Conservation (phyloP, 169 alveolate genomes). For the Cyclospora cayetanensis region DNA sequence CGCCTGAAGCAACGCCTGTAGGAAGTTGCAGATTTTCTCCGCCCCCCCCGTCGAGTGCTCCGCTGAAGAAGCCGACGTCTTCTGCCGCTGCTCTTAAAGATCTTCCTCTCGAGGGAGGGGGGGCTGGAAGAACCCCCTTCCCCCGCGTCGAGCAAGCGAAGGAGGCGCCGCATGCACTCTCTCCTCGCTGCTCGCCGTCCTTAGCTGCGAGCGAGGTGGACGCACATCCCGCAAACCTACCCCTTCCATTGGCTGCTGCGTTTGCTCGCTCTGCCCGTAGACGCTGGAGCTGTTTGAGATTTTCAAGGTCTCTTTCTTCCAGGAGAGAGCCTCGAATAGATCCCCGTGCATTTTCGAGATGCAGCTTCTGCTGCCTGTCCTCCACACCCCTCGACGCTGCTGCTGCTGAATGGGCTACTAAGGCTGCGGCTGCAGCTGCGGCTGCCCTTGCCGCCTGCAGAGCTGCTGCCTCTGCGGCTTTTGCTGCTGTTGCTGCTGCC, state of each 20-base stretch:
- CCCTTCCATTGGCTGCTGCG: neutral
- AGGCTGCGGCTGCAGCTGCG: neutral
- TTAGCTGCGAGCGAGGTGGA: neutral
- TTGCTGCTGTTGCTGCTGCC: constrained; percentile 11
- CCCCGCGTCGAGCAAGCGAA: neutral
- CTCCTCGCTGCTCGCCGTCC: no score
- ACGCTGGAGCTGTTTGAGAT: neutral
- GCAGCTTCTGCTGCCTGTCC: neutral
- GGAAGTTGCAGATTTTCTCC: no score
- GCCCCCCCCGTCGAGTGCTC: no score
- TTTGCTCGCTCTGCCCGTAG: neutral
- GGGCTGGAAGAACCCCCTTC: neutral
- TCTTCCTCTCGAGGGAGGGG: neutral
- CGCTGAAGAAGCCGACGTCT: no score
- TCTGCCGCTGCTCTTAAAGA: neutral
- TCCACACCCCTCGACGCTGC: neutral
- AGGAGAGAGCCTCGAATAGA: neutral
- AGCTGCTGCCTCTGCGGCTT: neutral
- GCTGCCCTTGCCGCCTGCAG: neutral
- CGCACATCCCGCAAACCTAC: neutral
- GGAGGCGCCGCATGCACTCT: no score
- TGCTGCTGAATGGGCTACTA: neutral
- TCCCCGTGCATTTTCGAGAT: neutral
- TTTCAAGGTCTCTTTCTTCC: neutral
- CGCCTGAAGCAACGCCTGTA: no score